Base-by-base conservation (phyloP, 345 rosid genomes). In the Camelina hispida region DNA sequence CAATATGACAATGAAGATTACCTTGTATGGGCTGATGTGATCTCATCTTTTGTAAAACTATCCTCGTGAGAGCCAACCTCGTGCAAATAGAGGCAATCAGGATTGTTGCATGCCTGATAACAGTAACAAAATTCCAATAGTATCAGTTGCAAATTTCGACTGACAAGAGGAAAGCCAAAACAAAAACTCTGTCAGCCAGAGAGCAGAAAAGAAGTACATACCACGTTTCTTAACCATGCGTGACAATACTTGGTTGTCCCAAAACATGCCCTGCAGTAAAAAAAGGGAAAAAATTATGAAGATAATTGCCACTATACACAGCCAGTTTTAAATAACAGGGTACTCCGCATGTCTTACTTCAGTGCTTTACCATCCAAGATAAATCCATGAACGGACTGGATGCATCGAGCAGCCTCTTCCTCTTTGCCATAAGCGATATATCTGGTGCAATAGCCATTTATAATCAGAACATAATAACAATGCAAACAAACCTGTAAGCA, bases 171-270 rank as follows among this genome's bases (percentile, higher is more conserved):
- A 22, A 60, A 8, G 5, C 4, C 3, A 4, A 30, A 32, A 32
- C 13, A 48, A 18, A 11, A 28, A 6, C 15, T 11, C 22, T 13
- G 23, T 13, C 58, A 7, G 16, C 18, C 38, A 54, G 62, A 76
- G 51, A 61, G 37, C 14, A 75, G 60, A 50, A 50, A 51, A 66
- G 73, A 52, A 20, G 20, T 62, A 62, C 69, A 47, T 71, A 93
- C 98, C 93, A 78, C 88, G 76, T 88, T 94, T 83, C 97, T 85
- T 68, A 94, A 78, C 98, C 98, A 94, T 60, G 98, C 97, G 84
- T 91, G 98, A 74, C 98, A 94, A 77, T 93, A 94, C 70, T 94
- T 91, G 51, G 95, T 94, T 50, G 96, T 91, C 68, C 98, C 98
- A 84, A 91, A 91, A 82, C 96, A 91, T 23, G 96, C 98, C 88